Base-by-base conservation (phyloP, 192 early-diverging fungal species). In the Thamnidium elegans region DNA sequence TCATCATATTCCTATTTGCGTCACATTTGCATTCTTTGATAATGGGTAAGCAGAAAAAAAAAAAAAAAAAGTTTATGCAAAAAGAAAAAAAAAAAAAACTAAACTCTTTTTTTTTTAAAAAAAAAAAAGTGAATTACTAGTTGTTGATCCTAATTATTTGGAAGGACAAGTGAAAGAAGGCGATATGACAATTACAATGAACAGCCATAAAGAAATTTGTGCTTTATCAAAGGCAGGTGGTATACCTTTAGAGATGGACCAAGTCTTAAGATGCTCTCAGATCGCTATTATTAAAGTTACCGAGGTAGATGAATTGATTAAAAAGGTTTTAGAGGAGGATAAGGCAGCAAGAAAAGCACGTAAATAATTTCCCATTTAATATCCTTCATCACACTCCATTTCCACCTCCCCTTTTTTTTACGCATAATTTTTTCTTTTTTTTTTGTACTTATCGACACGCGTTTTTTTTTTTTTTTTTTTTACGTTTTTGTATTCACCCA, bases 1-100 rank as follows among this genome's bases (percentile, higher is more conserved):
- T 19, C 94, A 97, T 66, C 96, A 99, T 76, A 90, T 93, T 58
- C 97, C 97, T 31, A 89, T 98, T 15, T 95, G 91, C 68, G 80
- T 92, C 21, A 86, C 95, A 39, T 98, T 99, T 81, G 93, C 83
- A 2, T 93, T 99, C 69, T 95, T 97, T 76, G 89, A 91, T 50
- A 78, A 81, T 7, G 92, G 88, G 88, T 90, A 80, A 53, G 76
- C 30, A 17, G 36, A 5, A 14, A 7, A n/a, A 26, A 36, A 9
- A n/a, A 10, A 15, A 26, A 13, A 48, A 11, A 20, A 13, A 45
- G 14, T 7, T 20, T 44, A 31, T 46, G 14, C 46, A 67, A 52
- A 4, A 23, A 31, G 11, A 34, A n/a, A 9, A 4, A 54, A 3
- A 32, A 10, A 17, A 1, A 15, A n/a, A n/a, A 9, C 4, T 9